Base-by-base conservation (phyloP, 306 rosid genomes). In the Trifolium dubium region DNA sequence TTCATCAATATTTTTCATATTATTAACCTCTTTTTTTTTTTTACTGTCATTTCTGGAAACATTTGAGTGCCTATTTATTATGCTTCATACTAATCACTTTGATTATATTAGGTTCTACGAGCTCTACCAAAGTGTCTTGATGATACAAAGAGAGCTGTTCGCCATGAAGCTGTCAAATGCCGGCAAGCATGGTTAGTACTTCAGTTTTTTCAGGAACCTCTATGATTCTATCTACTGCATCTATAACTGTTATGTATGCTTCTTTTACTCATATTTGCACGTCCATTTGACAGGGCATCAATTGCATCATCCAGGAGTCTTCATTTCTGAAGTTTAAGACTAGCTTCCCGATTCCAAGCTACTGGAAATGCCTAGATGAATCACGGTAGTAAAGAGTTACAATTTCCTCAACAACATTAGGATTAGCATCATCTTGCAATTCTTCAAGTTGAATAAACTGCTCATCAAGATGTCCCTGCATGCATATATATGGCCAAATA, bases 381-480 rank as follows among this genome's bases (percentile, higher is more conserved):
- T 93, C 96, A 12, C 90, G 81, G 81, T 87, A 93, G 86, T 87
- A 86, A 56, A 84, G 85, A 74, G 92, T 90, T 37, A 83, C 96
- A 49, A 93, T 84, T 82, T 93, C 97, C 75, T 93, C 98, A 19
- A 91, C 98, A 69, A 93, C 90, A 65, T 93, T 88, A 44, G 97
- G 97, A 50, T 90, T 93, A 69, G 93, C 85, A 64, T 90, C 97
- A 79, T 93, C 98, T 77, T 90, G 97, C 74, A 93, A 83, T 72
- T 90, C 97, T 79, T 93, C 98, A 74, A 90, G 79, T 69, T 93
- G 98, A 56, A 88, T 80, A 81, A 93, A 93, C n/a, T 93, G 98
- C 50, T 93, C 98, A 72, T 93, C 96, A 23, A 93, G 83, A 73
- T 54, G 76, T 29, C 93, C 98, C 96, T 93, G 80, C 10, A 83